A percentile compares a stretch with the other conserved stretches of the same genome.
Evolutionary conservation across 148 eudicot genomes (phyloP).

Genomic region (Chenopodium quinoa): DNA sequence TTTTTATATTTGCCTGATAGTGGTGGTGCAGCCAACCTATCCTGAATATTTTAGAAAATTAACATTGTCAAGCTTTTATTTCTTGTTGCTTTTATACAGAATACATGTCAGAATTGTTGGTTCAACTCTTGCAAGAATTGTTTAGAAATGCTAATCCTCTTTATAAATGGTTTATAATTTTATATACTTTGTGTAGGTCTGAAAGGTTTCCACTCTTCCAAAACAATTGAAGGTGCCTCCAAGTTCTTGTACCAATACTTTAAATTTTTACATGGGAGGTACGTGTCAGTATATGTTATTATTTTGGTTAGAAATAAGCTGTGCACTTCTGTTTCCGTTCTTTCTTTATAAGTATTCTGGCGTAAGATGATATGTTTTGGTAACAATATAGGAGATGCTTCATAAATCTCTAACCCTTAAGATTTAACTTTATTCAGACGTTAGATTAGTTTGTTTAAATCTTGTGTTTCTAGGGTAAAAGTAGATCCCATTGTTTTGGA

Average conservation of each 20-base stretch:
- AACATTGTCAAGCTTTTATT: neutral
- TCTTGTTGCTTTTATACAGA: neutral
- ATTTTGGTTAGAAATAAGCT: constrained; percentile 7
- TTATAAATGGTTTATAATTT: neutral
- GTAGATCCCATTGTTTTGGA: neutral
- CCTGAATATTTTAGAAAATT: no score
- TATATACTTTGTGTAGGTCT: constrained; percentile 43
- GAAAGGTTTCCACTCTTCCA: constrained; percentile 74
- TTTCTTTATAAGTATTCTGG: neutral
- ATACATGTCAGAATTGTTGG: neutral
- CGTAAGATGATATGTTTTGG: neutral
- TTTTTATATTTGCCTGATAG: neutral
- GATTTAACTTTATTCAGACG: neutral
- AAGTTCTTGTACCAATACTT: constrained; percentile 58
- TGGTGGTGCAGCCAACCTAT: neutral
- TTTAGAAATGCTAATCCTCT: neutral
- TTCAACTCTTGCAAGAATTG: neutral
- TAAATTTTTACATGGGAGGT: constrained; percentile 49
- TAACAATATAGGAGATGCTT: neutral
- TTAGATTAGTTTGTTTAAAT: no score
- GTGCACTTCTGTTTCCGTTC: neutral
- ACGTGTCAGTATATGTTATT: constrained; percentile 13
- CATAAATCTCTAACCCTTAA: neutral
- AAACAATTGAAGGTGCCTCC: constrained; percentile 68
- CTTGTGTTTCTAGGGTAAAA: neutral